phyloP scores from a whole-genome alignment of 495 filamentous ascomycete species.

The Tirmania nivea region DNA sequence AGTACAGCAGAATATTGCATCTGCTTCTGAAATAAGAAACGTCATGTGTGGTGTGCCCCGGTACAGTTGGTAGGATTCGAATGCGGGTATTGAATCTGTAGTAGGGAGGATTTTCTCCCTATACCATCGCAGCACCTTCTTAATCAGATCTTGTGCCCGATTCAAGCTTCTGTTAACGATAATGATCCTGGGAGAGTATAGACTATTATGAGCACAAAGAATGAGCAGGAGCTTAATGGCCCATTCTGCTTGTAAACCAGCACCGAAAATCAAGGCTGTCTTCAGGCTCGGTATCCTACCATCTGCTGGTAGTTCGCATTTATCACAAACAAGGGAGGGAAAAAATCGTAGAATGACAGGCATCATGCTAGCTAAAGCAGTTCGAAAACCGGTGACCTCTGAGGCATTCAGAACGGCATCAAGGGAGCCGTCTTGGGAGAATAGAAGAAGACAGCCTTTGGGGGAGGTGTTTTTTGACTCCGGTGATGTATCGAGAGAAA shows the following conservation, averaged over 20 bases:
- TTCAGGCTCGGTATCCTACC: neutral
- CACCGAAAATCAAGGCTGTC: conserved; percentile 50
- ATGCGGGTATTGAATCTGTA: neutral
- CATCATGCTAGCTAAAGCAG: conserved; percentile 58
- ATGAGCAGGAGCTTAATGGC: conserved; percentile 45
- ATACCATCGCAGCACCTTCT: neutral
- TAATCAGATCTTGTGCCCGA: neutral
- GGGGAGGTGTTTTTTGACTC: conserved; percentile 45
- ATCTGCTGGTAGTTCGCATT: neutral
- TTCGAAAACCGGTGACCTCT: conserved; percentile 81
- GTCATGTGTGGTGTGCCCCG: neutral
- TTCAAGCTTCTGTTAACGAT: neutral
- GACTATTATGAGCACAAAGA: neutral
- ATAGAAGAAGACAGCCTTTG: conserved; percentile 12
- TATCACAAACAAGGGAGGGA: neutral
- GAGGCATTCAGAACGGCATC: conserved; percentile 64
- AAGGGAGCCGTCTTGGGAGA: conserved; percentile 36
- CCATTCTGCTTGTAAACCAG: conserved; percentile 83
- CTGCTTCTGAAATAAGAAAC: conserved; percentile 26
- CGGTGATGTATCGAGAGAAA: conserved; percentile 13
- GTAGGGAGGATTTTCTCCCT: neutral
- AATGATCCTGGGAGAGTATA: neutral
- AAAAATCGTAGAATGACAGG: conserved; percentile 34
- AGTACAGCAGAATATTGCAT: conserved; percentile 68
- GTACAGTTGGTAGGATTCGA: neutral